phyloP scores from a whole-genome alignment of 2,329 filamentous ascomycete genomes.

The Zelopaecilomyces penicillatus region DNA sequence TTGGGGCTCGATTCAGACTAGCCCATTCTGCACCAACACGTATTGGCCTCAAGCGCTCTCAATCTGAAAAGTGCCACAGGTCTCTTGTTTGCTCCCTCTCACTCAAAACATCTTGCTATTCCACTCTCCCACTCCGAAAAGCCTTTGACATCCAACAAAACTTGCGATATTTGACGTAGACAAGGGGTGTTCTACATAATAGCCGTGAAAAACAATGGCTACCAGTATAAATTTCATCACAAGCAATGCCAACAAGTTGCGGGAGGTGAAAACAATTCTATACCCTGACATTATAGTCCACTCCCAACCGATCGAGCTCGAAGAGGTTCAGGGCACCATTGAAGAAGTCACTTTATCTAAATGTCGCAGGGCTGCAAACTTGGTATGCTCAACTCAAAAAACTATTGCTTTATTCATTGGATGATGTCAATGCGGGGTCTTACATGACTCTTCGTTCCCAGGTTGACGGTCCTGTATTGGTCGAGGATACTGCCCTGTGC shows the following conservation, averaged over 20 bases:
- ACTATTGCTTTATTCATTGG: no score
- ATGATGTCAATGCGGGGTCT: no score
- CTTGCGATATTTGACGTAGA: no score
- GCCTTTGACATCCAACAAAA: no score
- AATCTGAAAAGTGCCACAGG: no score
- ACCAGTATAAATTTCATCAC: constrained; percentile 79
- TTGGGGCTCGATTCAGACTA: no score
- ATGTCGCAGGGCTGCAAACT: constrained; percentile 70
- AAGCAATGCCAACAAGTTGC: constrained; percentile 88
- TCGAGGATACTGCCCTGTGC: constrained; percentile 92
- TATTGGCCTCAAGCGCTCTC: no score
- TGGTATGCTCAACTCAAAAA: constrained; percentile 38
- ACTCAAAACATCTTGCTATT: no score
- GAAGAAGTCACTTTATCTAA: constrained; percentile 90
- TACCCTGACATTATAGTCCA: constrained; percentile 63
- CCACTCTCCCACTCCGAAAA: no score
- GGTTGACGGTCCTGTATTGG: constrained; percentile 80
- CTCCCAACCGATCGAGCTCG: constrained; percentile 68
- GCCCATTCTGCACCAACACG: no score
- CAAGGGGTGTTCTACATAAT: no score
- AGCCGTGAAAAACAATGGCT: neutral
- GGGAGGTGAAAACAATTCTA: constrained; percentile 82
- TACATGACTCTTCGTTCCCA: constrained; percentile 24
- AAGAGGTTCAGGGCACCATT: constrained; percentile 85
- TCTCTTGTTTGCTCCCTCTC: no score